These are phyloP conservation scores for Wilcoxina mikolae DNA, from an alignment of 495 filamentous ascomycete species.

Conservation along the genomic window DNA sequence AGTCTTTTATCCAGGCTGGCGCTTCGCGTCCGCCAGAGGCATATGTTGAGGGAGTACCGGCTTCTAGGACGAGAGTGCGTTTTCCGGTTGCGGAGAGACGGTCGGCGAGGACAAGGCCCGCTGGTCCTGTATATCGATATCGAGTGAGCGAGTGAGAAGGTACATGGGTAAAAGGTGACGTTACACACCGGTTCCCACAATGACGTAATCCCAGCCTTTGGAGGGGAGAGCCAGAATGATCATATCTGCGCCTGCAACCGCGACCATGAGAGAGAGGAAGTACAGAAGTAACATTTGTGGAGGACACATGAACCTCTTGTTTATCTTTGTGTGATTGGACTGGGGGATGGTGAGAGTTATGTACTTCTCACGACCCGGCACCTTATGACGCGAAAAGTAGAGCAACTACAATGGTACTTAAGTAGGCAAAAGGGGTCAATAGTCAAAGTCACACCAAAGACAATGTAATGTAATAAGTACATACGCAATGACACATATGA, in stretches of 20 bases:
- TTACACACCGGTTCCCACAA: slow-evolving; percentile 45
- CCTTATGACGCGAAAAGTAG: not conserved
- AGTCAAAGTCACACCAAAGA: too few species aligned
- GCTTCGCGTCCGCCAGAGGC: slow-evolving; percentile 39
- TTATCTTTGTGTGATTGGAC: not conserved
- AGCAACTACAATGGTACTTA: too few species aligned
- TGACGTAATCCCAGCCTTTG: slow-evolving; percentile 47
- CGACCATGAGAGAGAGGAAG: not conserved
- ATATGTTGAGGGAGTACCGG: slow-evolving; percentile 43
- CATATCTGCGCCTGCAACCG: too few species aligned
- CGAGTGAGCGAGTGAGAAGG: too few species aligned
- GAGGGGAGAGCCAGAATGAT: slow-evolving; percentile 16
- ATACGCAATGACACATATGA: too few species aligned
- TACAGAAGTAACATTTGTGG: not conserved
- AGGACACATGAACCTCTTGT: not conserved
- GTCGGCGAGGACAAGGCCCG: slow-evolving; percentile 47
- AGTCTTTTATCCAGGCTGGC: not conserved
- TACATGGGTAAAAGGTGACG: too few species aligned
- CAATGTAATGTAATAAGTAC: too few species aligned
- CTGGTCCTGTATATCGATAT: too few species aligned
- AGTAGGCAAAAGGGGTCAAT: too few species aligned
- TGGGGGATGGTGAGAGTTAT: not conserved
- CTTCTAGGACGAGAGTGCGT: slow-evolving; percentile 48
- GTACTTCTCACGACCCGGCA: not conserved
- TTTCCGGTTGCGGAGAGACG: slow-evolving; percentile 45